Percentiles rank a stretch among this genome's conserved stretches.
phyloP scores from a whole-genome alignment of 495 filamentous ascomycete genomes.

The Hyphodiscus hymeniophilus region DNA sequence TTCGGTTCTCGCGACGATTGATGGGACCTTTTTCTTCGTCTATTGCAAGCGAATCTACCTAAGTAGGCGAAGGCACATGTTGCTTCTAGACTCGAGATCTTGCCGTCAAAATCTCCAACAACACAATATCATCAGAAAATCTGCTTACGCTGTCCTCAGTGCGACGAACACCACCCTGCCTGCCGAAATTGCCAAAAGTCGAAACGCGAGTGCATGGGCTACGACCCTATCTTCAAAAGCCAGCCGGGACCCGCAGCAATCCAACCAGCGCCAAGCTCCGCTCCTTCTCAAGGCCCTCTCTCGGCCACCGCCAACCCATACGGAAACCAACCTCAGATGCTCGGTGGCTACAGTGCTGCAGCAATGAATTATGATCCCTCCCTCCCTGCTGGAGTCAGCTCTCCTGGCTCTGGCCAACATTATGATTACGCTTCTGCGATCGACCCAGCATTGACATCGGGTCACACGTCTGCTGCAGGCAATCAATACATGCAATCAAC shows the following conservation, averaged over 20 bases:
- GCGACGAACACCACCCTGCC: slow-evolving; percentile 89
- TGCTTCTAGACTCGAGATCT: slow-evolving; percentile 23
- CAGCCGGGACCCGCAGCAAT: slow-evolving; percentile 71
- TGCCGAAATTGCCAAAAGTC: slow-evolving; percentile 98
- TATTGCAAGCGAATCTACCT: slow-evolving; percentile 34
- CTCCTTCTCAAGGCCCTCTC: slow-evolving; percentile 18
- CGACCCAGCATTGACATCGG: slow-evolving; percentile 63
- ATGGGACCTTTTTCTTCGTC: slow-evolving; percentile 25
- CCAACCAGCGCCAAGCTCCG: slow-evolving; percentile 51
- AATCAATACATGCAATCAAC: slow-evolving; percentile 7
- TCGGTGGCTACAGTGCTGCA: slow-evolving; percentile 28
- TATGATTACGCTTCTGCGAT: slow-evolving; percentile 66
- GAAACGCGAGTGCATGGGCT: slow-evolving; percentile 93
- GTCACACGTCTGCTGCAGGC: slow-evolving; percentile 6
- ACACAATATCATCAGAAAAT: background rate
- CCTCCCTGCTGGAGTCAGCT: slow-evolving; percentile 30
- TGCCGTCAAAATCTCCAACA: slow-evolving; percentile 30
- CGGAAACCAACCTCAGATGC: slow-evolving; percentile 28
- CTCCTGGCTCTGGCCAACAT: slow-evolving; percentile 50
- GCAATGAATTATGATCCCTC: slow-evolving; percentile 28
- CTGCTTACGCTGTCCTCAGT: slow-evolving; percentile 44
- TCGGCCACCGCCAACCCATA: slow-evolving; percentile 25
- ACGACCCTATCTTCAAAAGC: slow-evolving; percentile 96
- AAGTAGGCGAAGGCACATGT: slow-evolving; percentile 40
- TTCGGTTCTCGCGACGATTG: slow-evolving; percentile 25